Evolutionary conservation across 352 stramenopile genomes (phyloP), one percentile per base, ranked within the genome.

Genomic region (Phytophthora megakarya): DNA sequence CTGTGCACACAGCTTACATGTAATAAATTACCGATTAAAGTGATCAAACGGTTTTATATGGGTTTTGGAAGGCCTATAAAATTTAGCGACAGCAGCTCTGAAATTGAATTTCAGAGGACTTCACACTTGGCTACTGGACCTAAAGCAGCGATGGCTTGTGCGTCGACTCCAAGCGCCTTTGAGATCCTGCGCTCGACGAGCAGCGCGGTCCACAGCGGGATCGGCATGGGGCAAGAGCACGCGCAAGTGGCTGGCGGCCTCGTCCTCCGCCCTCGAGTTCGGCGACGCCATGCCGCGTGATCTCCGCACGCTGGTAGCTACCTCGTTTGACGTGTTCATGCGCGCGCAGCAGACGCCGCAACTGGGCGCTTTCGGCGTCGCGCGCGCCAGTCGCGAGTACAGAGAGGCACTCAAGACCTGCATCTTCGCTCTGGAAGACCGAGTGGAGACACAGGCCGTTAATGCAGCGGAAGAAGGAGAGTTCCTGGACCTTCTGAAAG

Each of bases 401-500:
- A 79, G 83, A 25, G 79, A 90, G 35, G 83, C 80, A 21, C 67
- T 92, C 19, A 81, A 82, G 60, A 87, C 75, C 55, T 79, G 75
- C 52, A 84, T 92, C 32, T 88, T 89, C 45, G 71, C 77, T 43
- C 47, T 89, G 16, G 80, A 92, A 56, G 80, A 92, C 54, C 71
- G 70, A 22, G 49, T 79, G 21, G 75, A 78, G 40, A 43, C 43
- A 10, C 59, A 76, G 33, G 43, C 9, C 12, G 26, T 23, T 7
- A 33, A 52, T 39, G 33, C 33, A 18, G 60, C 86, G 1, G 72
- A 80, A 3, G 77, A 87, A 5, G 69, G 77, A 9, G 67, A 80
- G 30, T 81, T 90, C 19, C 53, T 86, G 19, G 76, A 90, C 37
- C 57, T 93, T 50, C 55, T 94, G 23, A 92, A 93, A 67, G 84